Conservation (phyloP, 768 basidiomycete species). For the Panus rudis region DNA sequence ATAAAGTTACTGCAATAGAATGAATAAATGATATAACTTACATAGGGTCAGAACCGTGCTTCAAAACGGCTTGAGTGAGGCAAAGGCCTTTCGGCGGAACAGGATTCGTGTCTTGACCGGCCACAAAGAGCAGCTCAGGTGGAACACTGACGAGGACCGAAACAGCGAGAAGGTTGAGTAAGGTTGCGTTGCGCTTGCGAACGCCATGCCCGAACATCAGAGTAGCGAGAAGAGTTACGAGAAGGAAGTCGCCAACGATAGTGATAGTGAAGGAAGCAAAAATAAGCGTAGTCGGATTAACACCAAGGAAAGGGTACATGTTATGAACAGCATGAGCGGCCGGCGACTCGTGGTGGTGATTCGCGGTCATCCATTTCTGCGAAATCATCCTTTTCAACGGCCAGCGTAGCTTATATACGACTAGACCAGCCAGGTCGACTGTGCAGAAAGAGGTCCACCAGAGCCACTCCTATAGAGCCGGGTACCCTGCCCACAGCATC, state of each 20-base stretch:
- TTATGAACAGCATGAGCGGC: neutral
- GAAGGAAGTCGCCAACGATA: conserved; percentile 11
- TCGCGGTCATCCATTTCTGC: neutral
- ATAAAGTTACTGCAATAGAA: neutral
- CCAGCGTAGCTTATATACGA: too few relatives aligned
- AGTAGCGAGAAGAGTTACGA: conserved; percentile 10
- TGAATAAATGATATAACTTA: neutral
- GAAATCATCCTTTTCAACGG: too few relatives aligned
- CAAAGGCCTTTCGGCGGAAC: conserved; percentile 7
- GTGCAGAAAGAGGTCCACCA: too few relatives aligned
- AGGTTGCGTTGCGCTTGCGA: conserved; percentile 6
- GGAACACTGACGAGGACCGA: conserved; percentile 7
- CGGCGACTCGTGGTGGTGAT: neutral
- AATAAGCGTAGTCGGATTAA: conserved; percentile 8
- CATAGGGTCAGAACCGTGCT: conserved; percentile 10
- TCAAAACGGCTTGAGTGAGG: conserved; percentile 7
- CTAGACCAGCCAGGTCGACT: too few relatives aligned
- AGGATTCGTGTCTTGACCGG: conserved; percentile 6
- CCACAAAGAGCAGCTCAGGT: conserved; percentile 10
- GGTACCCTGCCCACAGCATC: too few relatives aligned
- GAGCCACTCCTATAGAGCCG: too few relatives aligned
- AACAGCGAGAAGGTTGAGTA: conserved; percentile 12
- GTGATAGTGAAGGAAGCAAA: conserved; percentile 11
- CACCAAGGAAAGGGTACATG: conserved; percentile 8
- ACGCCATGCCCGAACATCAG: conserved; percentile 7